These are phyloP conservation scores for Pleurotus sapidus DNA, from an alignment of 768 basidiomycete species.

Conservation along the genomic window DNA sequence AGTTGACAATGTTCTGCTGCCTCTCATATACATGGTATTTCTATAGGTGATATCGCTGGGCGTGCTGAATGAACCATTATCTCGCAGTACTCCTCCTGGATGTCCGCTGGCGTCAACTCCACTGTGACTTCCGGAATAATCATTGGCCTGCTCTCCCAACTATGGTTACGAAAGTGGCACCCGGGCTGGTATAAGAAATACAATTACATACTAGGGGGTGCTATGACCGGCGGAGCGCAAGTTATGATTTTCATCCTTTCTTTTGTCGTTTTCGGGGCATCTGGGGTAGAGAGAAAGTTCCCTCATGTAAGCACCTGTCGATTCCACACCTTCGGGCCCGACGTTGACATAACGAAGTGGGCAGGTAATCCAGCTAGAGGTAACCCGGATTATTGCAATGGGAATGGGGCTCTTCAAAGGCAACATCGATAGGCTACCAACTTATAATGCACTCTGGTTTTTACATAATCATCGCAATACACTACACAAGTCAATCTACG, in stretches of 20 bases:
- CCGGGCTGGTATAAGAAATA: constrained; percentile 68
- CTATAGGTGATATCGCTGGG: not conserved
- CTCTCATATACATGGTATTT: constrained; percentile 50
- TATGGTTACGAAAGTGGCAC: constrained; percentile 53
- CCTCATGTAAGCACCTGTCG: constrained; percentile 30
- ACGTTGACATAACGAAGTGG: constrained; percentile 30
- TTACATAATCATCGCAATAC: too few species aligned
- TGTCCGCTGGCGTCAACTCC: constrained; percentile 54
- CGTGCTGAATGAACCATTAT: not conserved
- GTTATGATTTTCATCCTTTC: constrained; percentile 62
- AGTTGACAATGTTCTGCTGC: constrained; percentile 48
- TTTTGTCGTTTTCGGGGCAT: constrained; percentile 63
- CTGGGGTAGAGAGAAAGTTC: constrained; percentile 46
- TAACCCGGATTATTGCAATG: constrained; percentile 59
- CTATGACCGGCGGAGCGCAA: constrained; percentile 62
- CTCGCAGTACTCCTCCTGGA: constrained; percentile 33
- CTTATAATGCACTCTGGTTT: not conserved
- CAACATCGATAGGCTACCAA: not conserved
- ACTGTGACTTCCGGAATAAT: constrained; percentile 42
- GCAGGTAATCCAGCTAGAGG: constrained; percentile 49
- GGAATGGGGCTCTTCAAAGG: constrained; percentile 43
- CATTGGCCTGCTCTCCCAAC: constrained; percentile 55
- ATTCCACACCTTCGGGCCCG: not conserved
- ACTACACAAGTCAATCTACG: too few species aligned
- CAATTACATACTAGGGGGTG: constrained; percentile 67